phyloP scores from a whole-genome alignment of 768 basidiomycete species.

The Termitomyces eurrhizus region DNA sequence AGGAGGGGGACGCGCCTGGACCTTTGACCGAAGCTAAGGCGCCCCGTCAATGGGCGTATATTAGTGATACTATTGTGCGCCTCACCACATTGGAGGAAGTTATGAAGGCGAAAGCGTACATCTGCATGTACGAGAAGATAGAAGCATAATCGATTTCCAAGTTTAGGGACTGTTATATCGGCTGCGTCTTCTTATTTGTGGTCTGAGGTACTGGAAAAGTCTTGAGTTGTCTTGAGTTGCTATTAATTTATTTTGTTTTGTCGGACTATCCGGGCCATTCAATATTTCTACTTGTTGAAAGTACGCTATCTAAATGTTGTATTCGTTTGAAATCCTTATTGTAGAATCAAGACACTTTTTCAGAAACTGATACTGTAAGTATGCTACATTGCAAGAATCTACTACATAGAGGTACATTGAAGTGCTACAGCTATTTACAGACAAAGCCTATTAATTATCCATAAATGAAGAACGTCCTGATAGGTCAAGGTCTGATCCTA shows the following conservation, averaged over 20 bases:
- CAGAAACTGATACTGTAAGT: neutral
- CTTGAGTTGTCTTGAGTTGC: neutral
- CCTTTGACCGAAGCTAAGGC: conserved; percentile 12
- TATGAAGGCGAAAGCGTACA: conserved; percentile 85
- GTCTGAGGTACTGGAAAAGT: too few species aligned
- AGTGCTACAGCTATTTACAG: neutral
- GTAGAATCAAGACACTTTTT: neutral
- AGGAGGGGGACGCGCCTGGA: conserved; percentile 1
- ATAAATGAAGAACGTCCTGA: neutral
- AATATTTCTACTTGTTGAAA: neutral
- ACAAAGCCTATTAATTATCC: neutral
- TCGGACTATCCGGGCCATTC: neutral
- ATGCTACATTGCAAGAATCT: neutral
- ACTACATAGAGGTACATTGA: neutral
- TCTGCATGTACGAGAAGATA: conserved; percentile 88
- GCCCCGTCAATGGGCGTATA: conserved; percentile 81
- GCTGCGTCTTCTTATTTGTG: neutral
- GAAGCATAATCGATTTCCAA: conserved; percentile 21
- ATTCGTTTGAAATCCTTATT: neutral
- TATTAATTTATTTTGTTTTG: neutral
- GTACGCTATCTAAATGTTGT: neutral
- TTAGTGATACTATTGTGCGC: conserved; percentile 87
- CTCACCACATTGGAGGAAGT: conserved; percentile 84
- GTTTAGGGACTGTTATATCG: neutral
- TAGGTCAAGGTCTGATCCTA: neutral